phyloP scores from a whole-genome alignment of 345 rosid genomes.

The Salix brachista region DNA sequence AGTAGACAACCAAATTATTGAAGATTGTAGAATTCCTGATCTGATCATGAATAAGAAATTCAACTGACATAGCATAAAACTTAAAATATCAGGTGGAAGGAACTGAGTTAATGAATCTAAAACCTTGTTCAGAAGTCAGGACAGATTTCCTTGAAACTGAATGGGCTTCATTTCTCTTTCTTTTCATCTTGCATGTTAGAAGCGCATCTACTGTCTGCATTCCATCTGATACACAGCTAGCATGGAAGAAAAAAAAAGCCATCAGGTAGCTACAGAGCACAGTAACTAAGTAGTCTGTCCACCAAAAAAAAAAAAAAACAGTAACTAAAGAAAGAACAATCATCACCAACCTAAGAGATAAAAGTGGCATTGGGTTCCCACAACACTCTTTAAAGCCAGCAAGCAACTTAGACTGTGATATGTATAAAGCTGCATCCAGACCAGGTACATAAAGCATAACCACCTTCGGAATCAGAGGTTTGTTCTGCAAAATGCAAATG shows the following conservation, averaged over 20 bases:
- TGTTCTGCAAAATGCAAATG: slow-evolving; percentile 60
- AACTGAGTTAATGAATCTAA: neutral
- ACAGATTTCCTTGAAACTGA: slow-evolving; percentile 23
- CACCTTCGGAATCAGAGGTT: slow-evolving; percentile 85
- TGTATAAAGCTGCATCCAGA: slow-evolving; percentile 77
- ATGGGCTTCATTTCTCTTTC: slow-evolving; percentile 49
- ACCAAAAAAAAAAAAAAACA: neutral
- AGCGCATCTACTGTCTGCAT: slow-evolving; percentile 75
- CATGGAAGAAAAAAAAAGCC: slow-evolving; percentile 27
- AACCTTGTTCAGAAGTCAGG: slow-evolving; percentile 53
- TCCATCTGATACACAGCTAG: slow-evolving; percentile 82
- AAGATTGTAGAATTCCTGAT: slow-evolving; percentile 1
- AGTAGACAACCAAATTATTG: neutral
- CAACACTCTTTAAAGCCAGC: slow-evolving; percentile 61
- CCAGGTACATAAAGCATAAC: slow-evolving; percentile 90
- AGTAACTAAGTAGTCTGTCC: neutral
- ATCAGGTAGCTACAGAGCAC: slow-evolving; percentile 10
- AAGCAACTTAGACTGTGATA: slow-evolving; percentile 66
- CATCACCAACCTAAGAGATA: slow-evolving; percentile 70
- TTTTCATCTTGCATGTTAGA: slow-evolving; percentile 71
- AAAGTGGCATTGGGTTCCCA: slow-evolving; percentile 70
- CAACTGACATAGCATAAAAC: neutral
- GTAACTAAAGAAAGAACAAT: slow-evolving; percentile 13
- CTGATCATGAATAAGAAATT: neutral
- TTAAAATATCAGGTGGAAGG: neutral